Conservation (phyloP, 768 basidiomycete species). For the Collybia mongolica region DNA sequence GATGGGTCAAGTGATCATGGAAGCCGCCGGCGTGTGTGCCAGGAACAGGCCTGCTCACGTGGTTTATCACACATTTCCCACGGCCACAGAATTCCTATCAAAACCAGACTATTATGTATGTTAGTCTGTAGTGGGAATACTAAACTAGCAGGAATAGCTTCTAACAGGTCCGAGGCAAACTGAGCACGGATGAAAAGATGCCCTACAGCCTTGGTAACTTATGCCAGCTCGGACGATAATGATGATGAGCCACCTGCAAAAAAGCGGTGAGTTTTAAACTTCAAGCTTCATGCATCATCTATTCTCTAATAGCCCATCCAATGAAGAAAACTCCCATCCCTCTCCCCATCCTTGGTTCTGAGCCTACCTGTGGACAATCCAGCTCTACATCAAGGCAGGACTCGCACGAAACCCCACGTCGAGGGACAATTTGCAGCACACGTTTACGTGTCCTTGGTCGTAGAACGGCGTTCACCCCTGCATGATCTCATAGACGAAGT, state of each 20-base stretch:
- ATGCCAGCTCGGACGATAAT: conserved; percentile 50
- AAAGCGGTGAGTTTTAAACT: conserved; percentile 34
- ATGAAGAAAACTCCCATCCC: conserved; percentile 59
- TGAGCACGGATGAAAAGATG: conserved; percentile 35
- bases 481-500: conserved; percentile 45
- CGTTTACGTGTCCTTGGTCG: conserved; percentile 65
- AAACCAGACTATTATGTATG: too few species aligned
- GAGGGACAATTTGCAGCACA: conserved; percentile 86
- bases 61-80: too few species aligned
- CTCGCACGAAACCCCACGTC: conserved; percentile 72
- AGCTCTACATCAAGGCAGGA: conserved; percentile 79
- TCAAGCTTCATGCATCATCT: not conserved
- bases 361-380: conserved; percentile 69
- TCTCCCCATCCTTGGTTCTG: conserved; percentile 47
- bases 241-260: conserved; percentile 28
- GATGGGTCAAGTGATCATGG: too few species aligned
- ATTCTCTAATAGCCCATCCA: conserved; percentile 1
- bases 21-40: too few species aligned
- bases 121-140: too few species aligned
- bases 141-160: too few species aligned
- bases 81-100: too few species aligned
- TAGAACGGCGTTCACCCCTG: conserved; percentile 43
- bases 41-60: too few species aligned
- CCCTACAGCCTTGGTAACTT: conserved; percentile 39
- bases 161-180: not conserved